Conservation (phyloP, 1,139 yeast species). For the Candida buenavistaensis region DNA sequence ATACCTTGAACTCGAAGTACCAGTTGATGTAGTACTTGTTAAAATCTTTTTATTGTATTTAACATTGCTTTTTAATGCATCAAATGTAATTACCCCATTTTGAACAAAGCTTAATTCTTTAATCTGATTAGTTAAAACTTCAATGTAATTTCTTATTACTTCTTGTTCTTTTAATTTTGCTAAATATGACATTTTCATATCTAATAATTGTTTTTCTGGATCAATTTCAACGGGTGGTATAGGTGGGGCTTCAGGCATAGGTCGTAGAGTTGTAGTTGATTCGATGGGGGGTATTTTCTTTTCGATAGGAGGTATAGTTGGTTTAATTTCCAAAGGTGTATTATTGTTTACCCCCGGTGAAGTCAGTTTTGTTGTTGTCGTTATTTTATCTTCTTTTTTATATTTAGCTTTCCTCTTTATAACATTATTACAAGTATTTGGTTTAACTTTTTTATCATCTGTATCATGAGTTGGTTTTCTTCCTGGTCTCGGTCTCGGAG, state of each 20-base stretch:
- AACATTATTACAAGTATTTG: constrained; percentile 5
- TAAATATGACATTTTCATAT: constrained; percentile 34
- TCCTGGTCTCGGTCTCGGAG: constrained; percentile 66
- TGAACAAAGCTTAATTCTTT: constrained; percentile 47
- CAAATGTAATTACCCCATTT: constrained; percentile 48
- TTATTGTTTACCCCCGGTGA: neutral
- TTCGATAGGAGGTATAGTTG: neutral
- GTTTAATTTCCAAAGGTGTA: constrained; percentile 1
- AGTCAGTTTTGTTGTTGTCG: neutral
- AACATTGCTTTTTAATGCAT: constrained; percentile 31
- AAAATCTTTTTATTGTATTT: constrained; percentile 5
- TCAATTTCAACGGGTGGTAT: constrained; percentile 16
- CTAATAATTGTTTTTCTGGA: constrained; percentile 21
- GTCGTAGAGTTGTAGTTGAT: constrained; percentile 1
- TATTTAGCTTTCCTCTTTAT: constrained; percentile 8
- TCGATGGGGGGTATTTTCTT: neutral
- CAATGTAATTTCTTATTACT: constrained; percentile 44
- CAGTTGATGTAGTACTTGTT: constrained; percentile 10
- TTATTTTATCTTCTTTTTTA: too few species aligned
- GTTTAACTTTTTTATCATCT: constrained; percentile 10
- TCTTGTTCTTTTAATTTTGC: constrained; percentile 47
- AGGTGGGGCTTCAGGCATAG: constrained; percentile 8
- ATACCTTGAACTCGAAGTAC: constrained; percentile 14
- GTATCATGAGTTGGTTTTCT: constrained; percentile 38
- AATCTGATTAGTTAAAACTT: constrained; percentile 45